Base-by-base conservation (phyloP, 345 rosid species). In the Corymbia maculata region DNA sequence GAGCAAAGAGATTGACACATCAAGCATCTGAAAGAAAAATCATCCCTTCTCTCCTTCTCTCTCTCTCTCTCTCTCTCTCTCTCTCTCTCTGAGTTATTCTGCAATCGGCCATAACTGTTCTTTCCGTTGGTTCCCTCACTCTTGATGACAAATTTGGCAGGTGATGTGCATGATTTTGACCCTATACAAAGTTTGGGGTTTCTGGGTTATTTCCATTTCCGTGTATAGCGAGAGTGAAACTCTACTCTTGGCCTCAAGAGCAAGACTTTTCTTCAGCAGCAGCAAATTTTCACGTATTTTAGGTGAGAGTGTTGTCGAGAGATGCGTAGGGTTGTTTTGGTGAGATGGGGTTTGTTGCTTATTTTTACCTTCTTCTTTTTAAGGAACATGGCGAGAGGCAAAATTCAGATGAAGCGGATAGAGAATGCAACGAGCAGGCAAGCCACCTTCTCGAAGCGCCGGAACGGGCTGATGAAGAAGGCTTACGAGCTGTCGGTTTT, bases 401-500 rank as follows among this genome's bases (percentile, higher is more conserved):
- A 94, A 90, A 84, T 93, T 86, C 88, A 94, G 91, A 92, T 95
- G 93, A 94, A 89, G 91, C 90, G 90, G 91, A 95, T 95, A 45
- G 97, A 95, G 89, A 94, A 93, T 45, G 86, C 85, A 21, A 90
- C 94, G 16, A 94, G 94, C 91, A 88, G 95, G 89, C 97, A 94
- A 89, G 95, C 93, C 87, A 94, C 97, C 47, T 95, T 95, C 85
- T 93, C 94, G 0, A 95, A 95, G 91, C 88, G 96, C 51, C 92
- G 95, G 87, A 92, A 55, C 6, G 96, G 96, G 84, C 91, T 95
- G 50, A 53, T 95, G 87, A 94, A 95, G 91, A 95, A 95, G 88
- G 97, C 97, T 86, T 88, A 84, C 86, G 95, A 94, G 94, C 93
- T 95, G 79, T 94, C 97, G 0, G 94, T 95, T 90, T 93, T 95